These are phyloP conservation scores for Gloeopeniophorella convolvens DNA, from an alignment of 768 basidiomycete species.

Conservation along the genomic window DNA sequence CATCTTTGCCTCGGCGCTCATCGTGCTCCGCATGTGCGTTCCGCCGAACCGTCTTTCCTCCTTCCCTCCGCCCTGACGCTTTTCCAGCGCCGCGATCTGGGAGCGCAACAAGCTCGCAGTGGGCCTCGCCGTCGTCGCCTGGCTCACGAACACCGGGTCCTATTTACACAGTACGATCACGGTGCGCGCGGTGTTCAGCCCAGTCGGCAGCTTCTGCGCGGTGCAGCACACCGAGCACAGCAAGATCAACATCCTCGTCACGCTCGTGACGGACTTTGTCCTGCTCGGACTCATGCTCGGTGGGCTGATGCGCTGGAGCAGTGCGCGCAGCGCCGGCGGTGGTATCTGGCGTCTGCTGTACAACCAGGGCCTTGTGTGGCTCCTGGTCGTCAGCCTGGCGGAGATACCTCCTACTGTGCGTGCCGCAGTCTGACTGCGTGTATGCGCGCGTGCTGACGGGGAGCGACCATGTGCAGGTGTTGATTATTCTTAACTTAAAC, in stretches of 20 bases:
- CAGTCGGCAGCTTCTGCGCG: not conserved
- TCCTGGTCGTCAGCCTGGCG: constrained; percentile 4
- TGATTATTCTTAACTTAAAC: constrained; percentile 13
- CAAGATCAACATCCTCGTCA: not conserved
- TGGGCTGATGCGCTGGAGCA: constrained; percentile 5
- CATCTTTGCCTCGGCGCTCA: constrained; percentile 11
- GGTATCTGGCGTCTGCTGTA: constrained; percentile 6
- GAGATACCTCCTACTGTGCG: constrained; percentile 13
- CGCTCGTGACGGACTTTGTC: not conserved
- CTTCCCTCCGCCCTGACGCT: not conserved
- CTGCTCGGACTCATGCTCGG: not conserved
- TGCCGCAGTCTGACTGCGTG: not conserved
- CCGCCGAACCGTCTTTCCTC: not conserved
- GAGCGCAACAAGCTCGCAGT: not conserved
- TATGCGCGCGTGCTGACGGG: not conserved
- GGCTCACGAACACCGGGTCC: not conserved
- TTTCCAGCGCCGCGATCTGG: constrained; percentile 4
- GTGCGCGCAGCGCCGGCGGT: not conserved
- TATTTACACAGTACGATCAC: not conserved
- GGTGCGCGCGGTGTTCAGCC: not conserved
- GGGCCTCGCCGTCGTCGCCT: not conserved
- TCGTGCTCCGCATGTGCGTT: constrained; percentile 11
- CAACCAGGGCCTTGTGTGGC: constrained; percentile 10
- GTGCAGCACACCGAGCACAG: not conserved
- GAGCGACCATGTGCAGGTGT: not conserved